A percentile compares a stretch with the other conserved stretches of the same genome.
phyloP scores from a whole-genome alignment of 345 rosid species.

The Syzygium aqueum region DNA sequence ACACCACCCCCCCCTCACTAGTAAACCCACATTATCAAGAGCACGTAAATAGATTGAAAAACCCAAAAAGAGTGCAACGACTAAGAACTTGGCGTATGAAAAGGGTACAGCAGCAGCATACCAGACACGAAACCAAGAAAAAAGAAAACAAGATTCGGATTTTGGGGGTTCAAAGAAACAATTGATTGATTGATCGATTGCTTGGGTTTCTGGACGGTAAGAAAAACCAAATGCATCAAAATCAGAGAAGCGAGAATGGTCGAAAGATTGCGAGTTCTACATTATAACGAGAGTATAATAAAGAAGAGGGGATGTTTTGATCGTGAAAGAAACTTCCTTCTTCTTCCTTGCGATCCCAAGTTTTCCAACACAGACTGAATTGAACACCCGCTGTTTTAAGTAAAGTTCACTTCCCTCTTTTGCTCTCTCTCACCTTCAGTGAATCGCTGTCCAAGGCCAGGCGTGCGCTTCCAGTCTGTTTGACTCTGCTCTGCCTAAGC shows the following conservation, averaged over 20 bases:
- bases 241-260: slow-evolving; percentile 2
- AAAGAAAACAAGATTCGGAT: not conserved
- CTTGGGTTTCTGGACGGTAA: not conserved
- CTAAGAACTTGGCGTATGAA: not conserved
- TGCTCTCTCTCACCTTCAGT: not conserved
- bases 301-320: not conserved
- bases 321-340: not conserved
- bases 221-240: slow-evolving; percentile 3
- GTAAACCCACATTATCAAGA: not conserved
- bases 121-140: slow-evolving; percentile 20
- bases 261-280: not conserved
- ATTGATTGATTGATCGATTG: slow-evolving; percentile 4
- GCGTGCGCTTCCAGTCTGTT: not conserved
- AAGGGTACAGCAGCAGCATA: slow-evolving; percentile 4
- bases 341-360: not conserved
- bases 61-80: not conserved
- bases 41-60: not conserved
- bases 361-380: not conserved
- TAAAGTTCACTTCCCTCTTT: not conserved
- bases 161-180: slow-evolving; percentile 5
- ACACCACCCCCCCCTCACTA: not conserved
- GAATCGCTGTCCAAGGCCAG: not conserved
- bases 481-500: not conserved
- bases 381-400: not conserved
- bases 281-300: not conserved